Base-by-base conservation (phyloP, 176 grass and related monocot genomes). In the Triticum monococcum region DNA sequence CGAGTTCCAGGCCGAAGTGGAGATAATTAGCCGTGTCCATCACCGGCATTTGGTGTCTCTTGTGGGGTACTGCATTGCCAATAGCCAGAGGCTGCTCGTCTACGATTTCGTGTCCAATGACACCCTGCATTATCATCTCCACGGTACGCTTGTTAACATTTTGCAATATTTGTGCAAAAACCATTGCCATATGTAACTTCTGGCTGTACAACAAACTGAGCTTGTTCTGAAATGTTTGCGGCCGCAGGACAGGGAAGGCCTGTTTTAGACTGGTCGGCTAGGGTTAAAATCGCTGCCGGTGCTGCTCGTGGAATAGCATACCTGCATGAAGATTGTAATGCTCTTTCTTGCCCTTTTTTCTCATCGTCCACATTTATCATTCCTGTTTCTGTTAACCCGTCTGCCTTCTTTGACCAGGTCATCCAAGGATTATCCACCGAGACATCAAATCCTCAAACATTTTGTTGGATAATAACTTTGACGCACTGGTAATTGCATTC, bases 391-490 rank as follows among this genome's bases (percentile, higher is more conserved):
- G 12, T 68, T 46, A 45, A 30, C 48, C 45, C 14, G 20, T n/a
- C 35, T 12, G 35, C 7, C 12, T 64, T 46, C 84, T 84, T 88
- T 75, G 40, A 32, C 60, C 48, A 98, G 96, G 96, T 61, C 88
- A 98, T 87, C 93, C 91, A 78, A 89, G 93, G 79, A 98, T 98
- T 75, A 98, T 98, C 40, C 96, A 95, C 38, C 91, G 93, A 88
- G 96, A 98, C 87, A 98, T 98, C 79, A 98, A 95, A 78, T 95
- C 96, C 37, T 98, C 96, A 57, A 98, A 98, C 83, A 98, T 98
- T 98, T 95, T 98, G 72, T 84, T 98, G 75, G 93, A 98, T 69
- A 81, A 90, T 78, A 91, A 91, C 67, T 98, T 98, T 37, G 96
- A 98, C 32, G 96, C 96, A 82, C 88, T 87, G 91, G 96, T 97